These are phyloP conservation scores for Juncus effusus DNA, from an alignment of 176 grass and related monocot genomes.

Conservation along the genomic window DNA sequence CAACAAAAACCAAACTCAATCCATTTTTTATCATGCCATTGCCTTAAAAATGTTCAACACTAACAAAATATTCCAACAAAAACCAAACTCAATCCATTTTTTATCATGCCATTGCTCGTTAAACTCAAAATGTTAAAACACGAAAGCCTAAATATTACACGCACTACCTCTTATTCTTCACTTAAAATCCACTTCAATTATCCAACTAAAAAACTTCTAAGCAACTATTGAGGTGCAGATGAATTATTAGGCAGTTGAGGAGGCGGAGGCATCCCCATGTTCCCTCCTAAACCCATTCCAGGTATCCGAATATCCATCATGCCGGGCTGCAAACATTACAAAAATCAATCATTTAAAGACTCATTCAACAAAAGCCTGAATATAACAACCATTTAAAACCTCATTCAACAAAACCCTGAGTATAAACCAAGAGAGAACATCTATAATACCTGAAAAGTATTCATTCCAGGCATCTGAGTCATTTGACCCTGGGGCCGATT, in stretches of 20 bases:
- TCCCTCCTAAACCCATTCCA: constrained; percentile 46
- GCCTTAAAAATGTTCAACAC: too few relatives aligned
- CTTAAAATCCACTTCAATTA: too few relatives aligned
- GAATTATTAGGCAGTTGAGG: constrained; percentile 49
- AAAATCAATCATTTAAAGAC: constrained; percentile 6
- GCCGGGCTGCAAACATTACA: constrained; percentile 44
- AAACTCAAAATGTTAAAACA: too few relatives aligned
- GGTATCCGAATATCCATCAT: constrained; percentile 46
- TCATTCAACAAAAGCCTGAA: neutral
- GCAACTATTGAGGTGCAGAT: constrained; percentile 45
- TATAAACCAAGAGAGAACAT: neutral
- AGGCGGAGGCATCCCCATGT: constrained; percentile 50
- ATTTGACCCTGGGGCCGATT: constrained; percentile 79
- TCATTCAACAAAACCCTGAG: neutral
- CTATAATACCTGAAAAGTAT: constrained; percentile 55
- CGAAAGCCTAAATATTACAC: too few relatives aligned
- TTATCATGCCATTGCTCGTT: too few relatives aligned
- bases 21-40: too few relatives aligned
- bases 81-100: too few relatives aligned
- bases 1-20: too few relatives aligned
- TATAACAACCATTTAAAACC: neutral
- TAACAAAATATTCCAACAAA: too few relatives aligned
- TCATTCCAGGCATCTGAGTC: constrained; percentile 63
- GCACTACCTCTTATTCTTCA: too few relatives aligned
- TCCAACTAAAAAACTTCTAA: too few relatives aligned